Conservation (phyloP, 2,329 filamentous ascomycete species). For the Calonectria multiphialidica region DNA sequence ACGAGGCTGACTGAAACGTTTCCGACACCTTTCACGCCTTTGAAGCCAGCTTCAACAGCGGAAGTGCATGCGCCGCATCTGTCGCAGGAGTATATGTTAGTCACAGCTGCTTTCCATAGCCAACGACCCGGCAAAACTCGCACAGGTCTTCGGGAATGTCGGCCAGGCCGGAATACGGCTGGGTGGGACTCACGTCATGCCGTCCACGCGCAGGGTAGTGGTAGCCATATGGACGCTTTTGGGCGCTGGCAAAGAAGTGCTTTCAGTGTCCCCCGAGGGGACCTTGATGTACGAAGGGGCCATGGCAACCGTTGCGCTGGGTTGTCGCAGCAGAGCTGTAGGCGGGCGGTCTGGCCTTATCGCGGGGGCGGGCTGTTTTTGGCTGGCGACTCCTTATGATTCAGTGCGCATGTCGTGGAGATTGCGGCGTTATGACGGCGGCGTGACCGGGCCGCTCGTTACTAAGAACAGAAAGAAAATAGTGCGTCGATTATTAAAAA, state of each 20-base stretch:
- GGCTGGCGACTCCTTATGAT: slow-evolving; percentile 33
- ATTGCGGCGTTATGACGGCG: slow-evolving; percentile 7
- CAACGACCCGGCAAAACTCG: slow-evolving; percentile 15
- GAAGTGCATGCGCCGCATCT: slow-evolving; percentile 94
- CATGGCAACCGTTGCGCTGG: slow-evolving; percentile 51
- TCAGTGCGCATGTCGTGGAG: slow-evolving; percentile 36
- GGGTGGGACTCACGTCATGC: slow-evolving; percentile 76
- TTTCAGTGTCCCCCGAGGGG: slow-evolving; percentile 53
- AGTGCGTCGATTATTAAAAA: slow-evolving; percentile 19
- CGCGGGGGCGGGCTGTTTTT: slow-evolving; percentile 22
- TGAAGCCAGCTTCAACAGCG: slow-evolving; percentile 93
- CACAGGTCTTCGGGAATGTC: slow-evolving; percentile 16
- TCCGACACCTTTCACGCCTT: slow-evolving; percentile 82
- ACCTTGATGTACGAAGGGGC: slow-evolving; percentile 64
- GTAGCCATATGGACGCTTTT: slow-evolving; percentile 79
- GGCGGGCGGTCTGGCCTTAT: slow-evolving; percentile 6
- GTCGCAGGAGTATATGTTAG: slow-evolving; percentile 60
- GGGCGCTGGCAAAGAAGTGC: slow-evolving; percentile 35
- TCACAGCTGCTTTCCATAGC: slow-evolving; percentile 27
- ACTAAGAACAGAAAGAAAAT: slow-evolving; percentile 29
- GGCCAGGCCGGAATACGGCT: slow-evolving; percentile 31
- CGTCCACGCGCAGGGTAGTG: slow-evolving; percentile 90
- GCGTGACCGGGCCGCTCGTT: neutral
- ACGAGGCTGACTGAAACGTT: slow-evolving; percentile 93
- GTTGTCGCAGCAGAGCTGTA: neutral